Base-by-base conservation (phyloP, 1,284 basidiomycete genomes). In the Tranzscheliella williamsii region DNA sequence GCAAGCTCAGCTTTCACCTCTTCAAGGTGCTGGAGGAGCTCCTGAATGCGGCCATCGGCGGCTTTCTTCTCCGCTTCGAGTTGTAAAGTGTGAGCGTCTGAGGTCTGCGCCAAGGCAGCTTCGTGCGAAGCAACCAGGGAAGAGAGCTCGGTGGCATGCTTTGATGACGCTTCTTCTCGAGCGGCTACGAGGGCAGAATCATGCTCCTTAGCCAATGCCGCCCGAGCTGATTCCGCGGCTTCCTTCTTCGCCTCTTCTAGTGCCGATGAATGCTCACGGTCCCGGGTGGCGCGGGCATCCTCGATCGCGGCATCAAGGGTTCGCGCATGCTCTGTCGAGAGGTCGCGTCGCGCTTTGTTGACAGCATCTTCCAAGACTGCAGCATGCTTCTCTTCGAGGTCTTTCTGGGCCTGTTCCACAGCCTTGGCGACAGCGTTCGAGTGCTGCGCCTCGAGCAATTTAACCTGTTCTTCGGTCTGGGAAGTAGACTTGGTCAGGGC, bases 1-100 rank as follows among this genome's bases (percentile, higher is more conserved):
- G 45, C 49, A 11, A 64, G 50, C 34, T 57, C 61, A 11, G 54
- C 44, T 45, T 61, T 54, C 36, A 52, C 38, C 41, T 51, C 23
- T 9, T 57, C 53, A 29, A 68, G 23, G 34, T 46, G 29, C 22
- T 61, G 42, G 17, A 52, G 51, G 23, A 56, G 42, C 35, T 51
- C 42, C 40, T 67, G 52, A 29, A 56, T 29, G 3, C 46, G 48
- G 20, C 33, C 40, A 18, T 61, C 52, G 27, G 52, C 52, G 1
- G 40, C 47, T 23, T 24, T 34, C 21, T 27, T 32, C 22, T 38
- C 36, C 5, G 24, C 15, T 23, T 56, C 45, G 34, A 52, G 22
- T 30, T 32, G 39, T n/a, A 53, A 41, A 2, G 51, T 29, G 30
- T 60, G 52, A 22, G 41, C 34, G 11, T 48, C 38, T 6, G 29